Base-by-base conservation (phyloP, 1,139 yeast species). In the Lizanozyma gosingica region DNA sequence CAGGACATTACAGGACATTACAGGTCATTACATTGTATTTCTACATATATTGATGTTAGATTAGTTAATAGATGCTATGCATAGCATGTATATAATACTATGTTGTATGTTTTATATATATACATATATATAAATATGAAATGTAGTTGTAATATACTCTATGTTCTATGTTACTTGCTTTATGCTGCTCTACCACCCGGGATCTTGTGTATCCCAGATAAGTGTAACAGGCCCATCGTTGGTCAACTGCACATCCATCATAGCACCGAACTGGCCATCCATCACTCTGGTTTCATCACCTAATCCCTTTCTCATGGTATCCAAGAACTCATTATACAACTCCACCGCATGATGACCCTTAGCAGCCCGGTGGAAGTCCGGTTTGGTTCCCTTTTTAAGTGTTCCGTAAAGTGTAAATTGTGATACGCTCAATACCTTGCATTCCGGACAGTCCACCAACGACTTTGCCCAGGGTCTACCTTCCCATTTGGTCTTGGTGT, bases 251-350 rank as follows among this genome's bases (percentile, higher is more conserved):
- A 92, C 96, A 47, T 86, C 95, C 98, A 92, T 92, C 95, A 90
- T 85, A 6, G 94, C 97, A 0, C 97, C 98, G 59, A 92, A 92
- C 42, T 77, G 71, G 1, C 98, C 98, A 52, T 87, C 96, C 47
- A 81, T 73, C 4, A 88, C 94, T 38, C 74, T 71, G 0, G 70
- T 76, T 1, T 63, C 65, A n/a, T 54, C 66, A 0, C 90, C 94
- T 34, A 83, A 51, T n/a, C 63, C 78, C n/a, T 46, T 56, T 38
- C 62, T 67, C 56, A 80, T 66, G 45, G 62, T 62, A 0, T 47
- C 49, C 45, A 86, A 61, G 42, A 88, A 84, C 37, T 57, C 54
- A n/a, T 81, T 73, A 55, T 88, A 92, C 42, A 87, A 61, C 14
- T 66, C 76, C 27, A 65, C 63, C 0, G 97, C 97, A 1, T 70